Percentiles rank a stretch among this genome's conserved stretches.
Conservation (phyloP, 129 eudicot genomes). For the Flaveria bidentis region DNA sequence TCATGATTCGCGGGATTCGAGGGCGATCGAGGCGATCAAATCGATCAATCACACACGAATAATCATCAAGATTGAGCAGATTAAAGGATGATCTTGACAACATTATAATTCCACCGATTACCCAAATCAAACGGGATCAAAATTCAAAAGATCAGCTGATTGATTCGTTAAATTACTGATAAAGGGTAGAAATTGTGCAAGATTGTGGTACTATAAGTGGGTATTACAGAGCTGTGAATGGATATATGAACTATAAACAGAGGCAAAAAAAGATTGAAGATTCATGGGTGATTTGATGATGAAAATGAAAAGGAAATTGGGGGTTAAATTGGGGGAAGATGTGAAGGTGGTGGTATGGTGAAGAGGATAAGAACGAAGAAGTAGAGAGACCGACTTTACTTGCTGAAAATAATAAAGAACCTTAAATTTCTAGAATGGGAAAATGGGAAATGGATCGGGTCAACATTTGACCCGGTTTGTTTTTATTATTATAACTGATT, state of each 20-base stretch:
- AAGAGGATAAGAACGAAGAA: conserved; percentile 59
- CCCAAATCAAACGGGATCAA: not conserved
- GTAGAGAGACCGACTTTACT: conserved; percentile 47
- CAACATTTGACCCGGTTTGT: conserved; percentile 34
- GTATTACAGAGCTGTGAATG: too few species aligned
- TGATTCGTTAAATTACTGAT: too few species aligned
- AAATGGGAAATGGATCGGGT: conserved; percentile 23
- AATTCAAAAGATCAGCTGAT: too few species aligned
- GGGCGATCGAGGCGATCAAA: conserved; percentile 40
- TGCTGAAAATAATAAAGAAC: conserved; percentile 32
- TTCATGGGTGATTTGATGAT: conserved; percentile 9
- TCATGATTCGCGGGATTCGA: conserved; percentile 62
- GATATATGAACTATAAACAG: too few species aligned
- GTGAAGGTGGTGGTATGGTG: conserved; percentile 51
- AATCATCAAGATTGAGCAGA: conserved; percentile 67
- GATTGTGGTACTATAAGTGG: too few species aligned
- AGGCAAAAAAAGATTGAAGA: not conserved
- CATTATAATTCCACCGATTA: conserved; percentile 39
- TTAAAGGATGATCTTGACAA: conserved; percentile 81
- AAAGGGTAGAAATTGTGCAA: too few species aligned
- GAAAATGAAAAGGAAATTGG: not conserved
- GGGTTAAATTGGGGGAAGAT: not conserved
- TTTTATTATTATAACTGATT: not conserved
- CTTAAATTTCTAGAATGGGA: conserved; percentile 2
- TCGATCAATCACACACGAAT: conserved; percentile 49